Percentiles rank a stretch among this genome's conserved stretches.
Evolutionary conservation across 106 monocot species (phyloP).

Genomic region (Acorus gramineus): DNA sequence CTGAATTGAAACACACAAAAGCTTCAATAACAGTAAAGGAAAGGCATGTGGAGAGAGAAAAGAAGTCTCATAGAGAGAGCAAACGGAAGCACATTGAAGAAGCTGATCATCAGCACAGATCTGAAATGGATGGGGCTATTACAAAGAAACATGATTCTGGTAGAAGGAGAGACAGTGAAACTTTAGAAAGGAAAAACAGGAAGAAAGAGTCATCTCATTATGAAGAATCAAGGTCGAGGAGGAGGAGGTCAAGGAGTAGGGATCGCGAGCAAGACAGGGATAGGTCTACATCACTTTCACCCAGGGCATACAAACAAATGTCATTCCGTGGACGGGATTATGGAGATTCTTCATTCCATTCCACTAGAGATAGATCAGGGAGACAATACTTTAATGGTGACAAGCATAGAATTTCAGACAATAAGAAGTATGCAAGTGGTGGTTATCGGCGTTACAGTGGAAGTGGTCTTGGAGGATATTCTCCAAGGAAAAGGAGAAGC

Average conservation of each 20-base stretch:
- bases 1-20: conserved; percentile 28
- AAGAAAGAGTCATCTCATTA: conserved; percentile 23
- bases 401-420: conserved; percentile 33
- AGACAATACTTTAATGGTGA: conserved; percentile 39
- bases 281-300: conserved; percentile 41
- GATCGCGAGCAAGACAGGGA: conserved; percentile 34
- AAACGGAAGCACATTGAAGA: conserved; percentile 25
- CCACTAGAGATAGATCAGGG: conserved; percentile 32
- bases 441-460: conserved; percentile 28
- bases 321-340: conserved; percentile 22
- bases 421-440: conserved; percentile 33
- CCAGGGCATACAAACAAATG: conserved; percentile 28
- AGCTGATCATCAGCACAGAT: conserved; percentile 26
- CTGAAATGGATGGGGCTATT: conserved; percentile 18
- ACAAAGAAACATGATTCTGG: conserved; percentile 38
- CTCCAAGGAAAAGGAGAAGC: conserved; percentile 82
- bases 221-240: conserved; percentile 35
- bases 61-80: conserved; percentile 20
- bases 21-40: conserved; percentile 16
- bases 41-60: conserved; percentile 22
- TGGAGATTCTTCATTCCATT: conserved; percentile 18
- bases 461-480: conserved; percentile 86
- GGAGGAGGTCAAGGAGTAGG: conserved; percentile 64
- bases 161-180: conserved; percentile 20
- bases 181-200: conserved; percentile 33